A percentile compares a stretch with the other conserved stretches of the same genome.
Conservation (phyloP, 345 rosid species). For the Barbarea vulgaris region DNA sequence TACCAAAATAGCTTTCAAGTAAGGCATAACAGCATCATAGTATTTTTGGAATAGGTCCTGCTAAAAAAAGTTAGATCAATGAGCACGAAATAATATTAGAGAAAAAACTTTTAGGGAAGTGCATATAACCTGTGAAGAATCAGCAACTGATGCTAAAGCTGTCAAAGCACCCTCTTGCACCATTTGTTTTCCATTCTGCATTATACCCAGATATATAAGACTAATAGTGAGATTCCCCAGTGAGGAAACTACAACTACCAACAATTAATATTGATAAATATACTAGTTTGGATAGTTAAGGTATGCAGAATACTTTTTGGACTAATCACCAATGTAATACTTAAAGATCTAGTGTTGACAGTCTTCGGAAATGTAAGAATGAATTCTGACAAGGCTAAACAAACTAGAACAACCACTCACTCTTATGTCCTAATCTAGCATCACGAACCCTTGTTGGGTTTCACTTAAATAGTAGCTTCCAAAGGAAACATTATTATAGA, state of each 20-base stretch:
- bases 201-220: conserved; percentile 14
- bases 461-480: background rate
- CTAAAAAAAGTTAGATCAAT: conserved; percentile 16
- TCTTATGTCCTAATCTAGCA: background rate
- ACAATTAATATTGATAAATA: conserved; percentile 1
- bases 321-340: background rate
- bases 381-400: background rate
- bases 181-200: conserved; percentile 75
- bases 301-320: background rate
- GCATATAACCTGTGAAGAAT: conserved; percentile 63
- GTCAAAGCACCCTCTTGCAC: conserved; percentile 82
- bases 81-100: background rate
- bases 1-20: conserved; percentile 38
- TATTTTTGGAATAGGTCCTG: conserved; percentile 58
- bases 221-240: background rate
- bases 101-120: background rate
- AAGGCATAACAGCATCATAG: conserved; percentile 42
- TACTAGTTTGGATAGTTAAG: background rate
- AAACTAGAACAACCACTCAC: background rate
- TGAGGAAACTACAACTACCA: background rate
- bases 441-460: background rate
- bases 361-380: conserved; percentile 1
- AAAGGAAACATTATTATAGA: background rate
- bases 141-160: conserved; percentile 79
- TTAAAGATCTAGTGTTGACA: background rate